phyloP scores from a whole-genome alignment of 345 rosid species.

The Bruguiera gymnorhiza region DNA sequence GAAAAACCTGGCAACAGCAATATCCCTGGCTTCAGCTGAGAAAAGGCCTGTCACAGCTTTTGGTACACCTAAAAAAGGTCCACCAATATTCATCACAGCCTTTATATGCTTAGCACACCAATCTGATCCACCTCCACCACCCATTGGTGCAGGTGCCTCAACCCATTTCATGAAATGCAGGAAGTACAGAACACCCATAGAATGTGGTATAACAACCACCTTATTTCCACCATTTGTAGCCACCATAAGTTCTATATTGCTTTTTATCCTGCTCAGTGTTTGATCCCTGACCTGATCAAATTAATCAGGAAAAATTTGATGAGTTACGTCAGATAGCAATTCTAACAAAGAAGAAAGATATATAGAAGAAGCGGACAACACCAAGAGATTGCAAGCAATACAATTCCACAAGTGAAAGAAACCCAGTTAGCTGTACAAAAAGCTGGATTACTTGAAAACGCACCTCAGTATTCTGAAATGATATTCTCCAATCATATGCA shows the following conservation, averaged over 20 bases:
- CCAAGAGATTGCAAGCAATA: not conserved
- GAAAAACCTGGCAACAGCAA: conserved; percentile 56
- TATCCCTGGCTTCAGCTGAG: conserved; percentile 57
- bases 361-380: not conserved
- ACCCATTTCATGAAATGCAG: conserved; percentile 82
- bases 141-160: conserved; percentile 65
- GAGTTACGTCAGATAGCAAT: conserved; percentile 1
- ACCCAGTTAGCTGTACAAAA: too few relatives aligned
- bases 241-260: conserved; percentile 66
- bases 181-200: conserved; percentile 64
- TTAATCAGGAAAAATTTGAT: conserved; percentile 9
- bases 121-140: conserved; percentile 65
- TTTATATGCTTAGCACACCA: conserved; percentile 66
- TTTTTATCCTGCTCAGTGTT: conserved; percentile 56
- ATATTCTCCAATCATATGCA: conserved; percentile 70
- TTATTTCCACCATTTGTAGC: conserved; percentile 56
- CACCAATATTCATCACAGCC: conserved; percentile 70
- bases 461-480: conserved; percentile 75
- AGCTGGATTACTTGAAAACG: conserved; percentile 8
- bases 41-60: conserved; percentile 55
- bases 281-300: conserved; percentile 61
- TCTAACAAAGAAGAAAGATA: not conserved
- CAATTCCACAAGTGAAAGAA: not conserved
- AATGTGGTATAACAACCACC: conserved; percentile 65
- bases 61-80: conserved; percentile 67